Percentiles rank a stretch among this genome's conserved stretches.
Evolutionary conservation across 805 yeast genomes (phyloP).

Genomic region (Metschnikowia matae): DNA sequence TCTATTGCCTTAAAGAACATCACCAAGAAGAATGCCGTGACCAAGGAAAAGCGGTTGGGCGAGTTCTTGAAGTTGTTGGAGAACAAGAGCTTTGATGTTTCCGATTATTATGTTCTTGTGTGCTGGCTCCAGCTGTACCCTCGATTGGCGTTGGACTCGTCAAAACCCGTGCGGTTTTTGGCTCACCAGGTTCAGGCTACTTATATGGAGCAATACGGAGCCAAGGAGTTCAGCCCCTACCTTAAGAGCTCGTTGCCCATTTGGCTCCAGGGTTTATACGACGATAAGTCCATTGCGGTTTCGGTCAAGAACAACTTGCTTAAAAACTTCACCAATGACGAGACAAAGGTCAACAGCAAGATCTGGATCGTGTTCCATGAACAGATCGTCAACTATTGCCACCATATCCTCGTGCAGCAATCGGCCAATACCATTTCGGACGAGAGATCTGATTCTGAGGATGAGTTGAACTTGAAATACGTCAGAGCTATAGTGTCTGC

Average conservation of each 20-base stretch:
- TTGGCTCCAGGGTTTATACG: slow-evolving; percentile 70
- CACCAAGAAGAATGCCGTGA: slow-evolving; percentile 74
- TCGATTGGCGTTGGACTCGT: slow-evolving; percentile 67
- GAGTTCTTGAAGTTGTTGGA: slow-evolving; percentile 43
- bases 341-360: slow-evolving; percentile 43
- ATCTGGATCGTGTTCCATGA: slow-evolving; percentile 58
- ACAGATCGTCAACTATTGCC: slow-evolving; percentile 53
- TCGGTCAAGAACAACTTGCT: slow-evolving; percentile 46
- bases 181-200: slow-evolving; percentile 64
- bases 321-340: slow-evolving; percentile 53
- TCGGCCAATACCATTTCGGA: slow-evolving; percentile 65
- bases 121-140: slow-evolving; percentile 83
- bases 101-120: slow-evolving; percentile 51
- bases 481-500: slow-evolving; percentile 51
- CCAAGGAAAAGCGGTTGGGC: slow-evolving; percentile 72
- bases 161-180: slow-evolving; percentile 56
- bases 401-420: slow-evolving; percentile 53
- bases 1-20: slow-evolving; percentile 70
- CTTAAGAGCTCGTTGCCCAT: slow-evolving; percentile 69
- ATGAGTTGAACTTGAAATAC: slow-evolving; percentile 64
- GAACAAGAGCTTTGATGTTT: slow-evolving; percentile 21
- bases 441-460: slow-evolving; percentile 60
- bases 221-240: slow-evolving; percentile 57
- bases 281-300: slow-evolving; percentile 60
- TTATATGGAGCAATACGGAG: slow-evolving; percentile 43